phyloP scores from a whole-genome alignment of 257 asterid genomes.

The Solanum dulcamara region DNA sequence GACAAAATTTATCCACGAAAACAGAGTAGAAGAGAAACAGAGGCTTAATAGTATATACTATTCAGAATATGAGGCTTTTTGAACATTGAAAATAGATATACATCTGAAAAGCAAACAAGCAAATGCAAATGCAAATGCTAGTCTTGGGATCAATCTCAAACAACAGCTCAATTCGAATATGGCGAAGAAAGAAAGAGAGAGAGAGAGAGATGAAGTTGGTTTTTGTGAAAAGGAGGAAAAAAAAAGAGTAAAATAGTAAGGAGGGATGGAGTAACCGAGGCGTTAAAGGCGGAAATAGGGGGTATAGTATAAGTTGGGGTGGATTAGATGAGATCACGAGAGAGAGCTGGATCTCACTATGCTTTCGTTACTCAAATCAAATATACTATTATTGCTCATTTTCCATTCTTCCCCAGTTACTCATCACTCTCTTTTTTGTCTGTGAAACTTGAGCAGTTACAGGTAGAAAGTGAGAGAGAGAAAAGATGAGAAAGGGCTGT shows the following conservation, averaged over 20 bases:
- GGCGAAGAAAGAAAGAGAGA: background rate
- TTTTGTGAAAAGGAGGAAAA: slow-evolving; percentile 6
- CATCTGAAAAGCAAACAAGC: background rate
- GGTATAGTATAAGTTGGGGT: background rate
- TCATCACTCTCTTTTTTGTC: slow-evolving; percentile 1
- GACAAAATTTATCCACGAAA: background rate
- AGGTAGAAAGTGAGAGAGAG: slow-evolving; percentile 1
- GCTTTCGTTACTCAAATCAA: background rate
- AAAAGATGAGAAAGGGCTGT: slow-evolving; percentile 10
- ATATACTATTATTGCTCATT: background rate
- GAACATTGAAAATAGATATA: background rate
- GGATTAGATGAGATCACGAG: background rate
- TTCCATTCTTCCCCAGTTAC: background rate
- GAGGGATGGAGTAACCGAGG: background rate
- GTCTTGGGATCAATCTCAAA: background rate
- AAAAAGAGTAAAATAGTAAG: slow-evolving; percentile 17
- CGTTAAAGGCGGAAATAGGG: slow-evolving; percentile 3
- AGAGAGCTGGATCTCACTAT: slow-evolving; percentile 9
- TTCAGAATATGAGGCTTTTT: background rate
- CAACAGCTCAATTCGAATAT: background rate
- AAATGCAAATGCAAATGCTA: background rate
- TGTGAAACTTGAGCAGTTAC: background rate
- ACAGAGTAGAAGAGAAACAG: background rate
- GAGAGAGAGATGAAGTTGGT: background rate
- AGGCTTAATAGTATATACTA: background rate